Base-by-base conservation (phyloP, 306 rosid species). In the Argentina anserina region DNA sequence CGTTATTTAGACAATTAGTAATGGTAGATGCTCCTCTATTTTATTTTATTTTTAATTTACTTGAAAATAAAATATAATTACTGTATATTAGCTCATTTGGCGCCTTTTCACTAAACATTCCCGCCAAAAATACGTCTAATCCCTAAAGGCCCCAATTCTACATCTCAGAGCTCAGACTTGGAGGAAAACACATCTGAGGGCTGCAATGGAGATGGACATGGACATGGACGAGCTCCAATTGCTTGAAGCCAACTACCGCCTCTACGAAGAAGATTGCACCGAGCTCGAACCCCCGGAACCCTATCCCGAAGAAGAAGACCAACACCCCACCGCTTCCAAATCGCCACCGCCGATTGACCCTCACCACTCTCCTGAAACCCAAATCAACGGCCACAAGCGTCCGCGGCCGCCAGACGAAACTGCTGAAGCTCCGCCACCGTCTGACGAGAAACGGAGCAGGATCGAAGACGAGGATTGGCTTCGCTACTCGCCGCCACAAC, bases 211-310 rank as follows among this genome's bases (percentile, higher is more conserved):
- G n/a, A 72, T 65, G 76, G 90, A 84, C 53, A 83, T 75, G 88
- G 93, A 87, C 23, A 87, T 87, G 81, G 96, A 89, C 71, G 97
- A 93, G 79, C 96, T 93, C 29, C 97, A 93, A 60, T 71, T 87
- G 64, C 96, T 91, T 26, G 98, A 93, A 80, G 91, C 93, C 39
- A 78, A 78, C 78, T 82, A 63, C 46, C 77, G 73, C 18, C 53
- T 71, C 39, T 49, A 82, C 47, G 84, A 89, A 49, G 77, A 84
- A 53, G 79, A 86, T 67, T 55, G 67, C 71, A 71, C 75, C 25
- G 87, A 90, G 46, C 40, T 73, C 28, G 84, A 87, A 18, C 76
- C 78, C 47, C 34, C 76, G 49, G 89, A 90, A 75, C 80, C 81
- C 72, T 67, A 65, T 62, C 81, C 78, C 1, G 76, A 80, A 82